phyloP scores from a whole-genome alignment of 2,329 filamentous ascomycete genomes.

The Epichloe sylvatica region DNA sequence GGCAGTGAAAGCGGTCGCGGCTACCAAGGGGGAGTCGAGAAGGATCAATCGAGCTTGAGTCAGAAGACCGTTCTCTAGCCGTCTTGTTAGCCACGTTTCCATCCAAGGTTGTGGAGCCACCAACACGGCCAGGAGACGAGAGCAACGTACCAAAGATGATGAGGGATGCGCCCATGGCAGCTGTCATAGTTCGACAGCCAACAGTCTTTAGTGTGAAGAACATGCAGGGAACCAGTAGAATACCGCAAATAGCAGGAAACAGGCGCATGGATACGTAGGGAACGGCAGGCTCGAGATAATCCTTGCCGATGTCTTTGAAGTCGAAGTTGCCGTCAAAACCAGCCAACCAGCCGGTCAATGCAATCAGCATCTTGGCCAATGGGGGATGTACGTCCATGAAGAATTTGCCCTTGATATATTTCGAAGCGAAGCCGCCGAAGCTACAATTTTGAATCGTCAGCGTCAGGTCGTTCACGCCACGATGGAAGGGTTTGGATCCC shows the following conservation, averaged over 20 bases:
- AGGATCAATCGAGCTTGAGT: constrained; percentile 93
- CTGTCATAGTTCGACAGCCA: constrained; percentile 77
- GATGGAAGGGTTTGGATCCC: background rate
- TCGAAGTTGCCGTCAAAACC: constrained; percentile 94
- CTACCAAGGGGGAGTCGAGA: constrained; percentile 80
- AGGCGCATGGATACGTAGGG: constrained; percentile 97
- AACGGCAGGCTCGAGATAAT: constrained; percentile 87
- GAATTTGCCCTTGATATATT: constrained; percentile 98
- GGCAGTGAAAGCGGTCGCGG: constrained; percentile 83
- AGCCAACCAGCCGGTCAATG: constrained; percentile 83
- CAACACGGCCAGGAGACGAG: background rate
- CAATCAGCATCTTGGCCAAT: constrained; percentile 90
- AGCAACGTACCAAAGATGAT: constrained; percentile 71
- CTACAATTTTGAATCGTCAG: constrained; percentile 31
- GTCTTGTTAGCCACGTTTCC: constrained; percentile 13
- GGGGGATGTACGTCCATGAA: constrained; percentile 99
- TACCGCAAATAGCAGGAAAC: constrained; percentile 78
- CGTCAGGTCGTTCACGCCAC: background rate
- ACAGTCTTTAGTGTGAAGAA: constrained; percentile 86
- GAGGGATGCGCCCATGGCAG: constrained; percentile 67
- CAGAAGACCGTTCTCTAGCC: constrained; percentile 77
- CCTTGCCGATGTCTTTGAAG: constrained; percentile 99
- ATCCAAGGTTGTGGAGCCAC: background rate
- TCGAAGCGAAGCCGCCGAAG: constrained; percentile 94
- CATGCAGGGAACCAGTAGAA: constrained; percentile 79